Evolutionary conservation across 2,329 filamentous ascomycete species (phyloP).

Genomic region (Dactylellina haptotyla): DNA sequence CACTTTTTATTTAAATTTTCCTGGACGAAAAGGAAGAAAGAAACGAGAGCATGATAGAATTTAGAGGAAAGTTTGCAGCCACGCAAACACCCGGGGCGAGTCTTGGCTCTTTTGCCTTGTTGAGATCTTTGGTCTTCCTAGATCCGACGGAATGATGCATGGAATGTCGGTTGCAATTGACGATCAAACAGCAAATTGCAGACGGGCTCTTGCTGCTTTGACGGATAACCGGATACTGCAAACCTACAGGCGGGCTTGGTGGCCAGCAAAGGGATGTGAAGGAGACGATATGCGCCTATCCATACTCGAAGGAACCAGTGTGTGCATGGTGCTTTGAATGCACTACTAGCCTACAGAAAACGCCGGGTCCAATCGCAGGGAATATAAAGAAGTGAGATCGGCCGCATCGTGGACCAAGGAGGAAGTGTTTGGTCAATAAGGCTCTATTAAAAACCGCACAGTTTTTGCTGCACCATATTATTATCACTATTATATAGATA

Average conservation of each 20-base stretch:
- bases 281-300: slow-evolving; percentile 35
- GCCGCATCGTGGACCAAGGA: background rate
- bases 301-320: slow-evolving; percentile 34
- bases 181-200: slow-evolving; percentile 15
- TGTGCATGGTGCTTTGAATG: slow-evolving; percentile 16
- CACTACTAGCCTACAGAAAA: background rate
- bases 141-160: slow-evolving; percentile 49
- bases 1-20: background rate
- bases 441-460: background rate
- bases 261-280: slow-evolving; percentile 6
- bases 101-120: slow-evolving; percentile 30
- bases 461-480: too few species aligned
- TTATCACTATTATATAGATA: too few species aligned
- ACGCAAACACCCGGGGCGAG: slow-evolving; percentile 37
- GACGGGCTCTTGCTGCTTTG: slow-evolving; percentile 8
- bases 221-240: slow-evolving; percentile 29
- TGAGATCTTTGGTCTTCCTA: slow-evolving; percentile 31
- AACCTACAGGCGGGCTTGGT: slow-evolving; percentile 10
- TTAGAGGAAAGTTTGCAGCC: background rate
- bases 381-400: slow-evolving; percentile 9
- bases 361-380: background rate
- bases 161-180: slow-evolving; percentile 48
- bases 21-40: slow-evolving; percentile 5
- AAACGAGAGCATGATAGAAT: too few species aligned
- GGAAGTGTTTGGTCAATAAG: background rate